Evolutionary conservation across 495 filamentous ascomycete genomes (phyloP).

Genomic region (Tuber magnatum): DNA sequence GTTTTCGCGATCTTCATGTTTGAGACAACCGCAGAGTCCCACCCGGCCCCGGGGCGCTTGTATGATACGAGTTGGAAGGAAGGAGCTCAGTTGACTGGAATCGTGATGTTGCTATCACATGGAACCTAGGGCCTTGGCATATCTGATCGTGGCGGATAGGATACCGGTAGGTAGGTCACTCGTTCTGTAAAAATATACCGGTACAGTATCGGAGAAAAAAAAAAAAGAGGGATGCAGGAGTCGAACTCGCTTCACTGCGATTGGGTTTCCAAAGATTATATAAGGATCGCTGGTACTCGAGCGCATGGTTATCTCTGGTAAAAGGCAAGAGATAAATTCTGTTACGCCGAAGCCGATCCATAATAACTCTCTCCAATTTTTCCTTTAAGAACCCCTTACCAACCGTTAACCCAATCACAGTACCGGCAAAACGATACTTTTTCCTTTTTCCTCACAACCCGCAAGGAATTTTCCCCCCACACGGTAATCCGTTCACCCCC

Average conservation of each 20-base stretch:
- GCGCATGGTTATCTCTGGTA: constrained; percentile 61
- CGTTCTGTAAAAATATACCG: background rate
- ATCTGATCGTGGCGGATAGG: background rate
- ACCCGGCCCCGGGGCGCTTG: background rate
- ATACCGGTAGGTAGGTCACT: background rate
- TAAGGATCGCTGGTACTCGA: constrained; percentile 54
- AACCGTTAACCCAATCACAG: background rate
- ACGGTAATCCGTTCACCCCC: background rate
- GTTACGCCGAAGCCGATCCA: constrained; percentile 43
- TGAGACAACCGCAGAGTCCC: background rate
- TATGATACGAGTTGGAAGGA: background rate
- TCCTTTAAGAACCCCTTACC: background rate
- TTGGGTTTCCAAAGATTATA: constrained; percentile 54
- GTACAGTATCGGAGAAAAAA: constrained; percentile 29
- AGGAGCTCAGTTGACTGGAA: background rate
- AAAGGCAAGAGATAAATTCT: constrained; percentile 65
- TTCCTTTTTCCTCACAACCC: background rate
- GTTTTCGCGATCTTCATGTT: constrained; percentile 13
- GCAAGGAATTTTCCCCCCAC: background rate
- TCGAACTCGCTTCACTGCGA: constrained; percentile 38
- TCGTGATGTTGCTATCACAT: background rate
- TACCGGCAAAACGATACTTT: background rate
- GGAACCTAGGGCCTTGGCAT: background rate
- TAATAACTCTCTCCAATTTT: constrained; percentile 18
- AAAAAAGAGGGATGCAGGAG: constrained; percentile 33